Base-by-base conservation (phyloP, 139 green algal genomes). In the Tetraselmis chui region DNA sequence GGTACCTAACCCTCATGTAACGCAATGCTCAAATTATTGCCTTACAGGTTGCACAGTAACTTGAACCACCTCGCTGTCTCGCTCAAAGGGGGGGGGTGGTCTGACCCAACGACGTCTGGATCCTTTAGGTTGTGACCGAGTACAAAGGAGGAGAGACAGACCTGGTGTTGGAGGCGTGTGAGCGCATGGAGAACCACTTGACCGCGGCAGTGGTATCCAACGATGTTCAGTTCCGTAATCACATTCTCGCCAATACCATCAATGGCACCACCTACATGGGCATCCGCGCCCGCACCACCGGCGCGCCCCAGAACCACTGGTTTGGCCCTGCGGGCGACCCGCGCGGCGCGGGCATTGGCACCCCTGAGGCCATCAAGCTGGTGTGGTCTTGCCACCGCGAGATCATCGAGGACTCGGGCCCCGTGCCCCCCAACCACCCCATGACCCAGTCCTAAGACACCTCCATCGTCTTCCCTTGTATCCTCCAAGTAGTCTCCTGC, bases 291-390 rank as follows among this genome's bases (percentile, higher is more conserved):
- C 86, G 96, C n/a, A 98, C 94, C 67, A 98, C 96, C 24, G 92
- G 95, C 1, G 96, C 96, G 0, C 96, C 96, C 1, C 96, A 99
- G 80, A 99, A 99, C 90, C 96, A 99, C 90, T 99, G 96, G 96
- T 99, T 99, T 84, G 96, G 96, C 0, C 96, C 96, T 0, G 94
- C 93, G 0, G 94, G 96, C 31, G 96, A 99, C 84, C 96, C 96
- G 0, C 89, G 96, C 0, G 94, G 88, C 23, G 96, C 96, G 0
- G 96, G 96, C 79, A 99, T 99, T 81, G 96, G 96, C 78, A 98
- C 96, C 0, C 94, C 93, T 1, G 96, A 99, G 87, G 96, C 96
- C 31, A 99, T 99, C 81, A 85, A 84, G 27, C 84, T 98, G 67
- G 96, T 99, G 32, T 99, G 96, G 96, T 97, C 92, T 0, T 97